Conservation (phyloP, 176 grass and related monocot genomes). For the Oryza glaberrima region DNA sequence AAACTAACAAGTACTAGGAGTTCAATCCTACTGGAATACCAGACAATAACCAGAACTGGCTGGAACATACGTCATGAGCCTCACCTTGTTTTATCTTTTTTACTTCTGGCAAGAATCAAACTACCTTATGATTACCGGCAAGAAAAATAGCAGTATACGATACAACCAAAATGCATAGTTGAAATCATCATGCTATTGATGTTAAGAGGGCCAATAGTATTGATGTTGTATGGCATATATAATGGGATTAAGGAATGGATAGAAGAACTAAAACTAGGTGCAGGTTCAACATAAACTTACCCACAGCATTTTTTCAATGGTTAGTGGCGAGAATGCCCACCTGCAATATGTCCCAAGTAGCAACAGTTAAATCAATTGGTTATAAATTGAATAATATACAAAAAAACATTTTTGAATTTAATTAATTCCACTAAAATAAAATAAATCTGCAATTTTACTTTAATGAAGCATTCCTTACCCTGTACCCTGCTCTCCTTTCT, state of each 20-base stretch:
- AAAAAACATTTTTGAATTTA: neutral
- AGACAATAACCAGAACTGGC: neutral
- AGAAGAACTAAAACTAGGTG: neutral
- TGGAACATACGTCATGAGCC: neutral
- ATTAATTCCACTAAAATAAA: conserved; percentile 5
- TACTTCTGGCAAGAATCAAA: neutral
- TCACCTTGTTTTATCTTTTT: neutral
- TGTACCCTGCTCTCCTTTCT: conserved; percentile 75
- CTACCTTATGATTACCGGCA: neutral
- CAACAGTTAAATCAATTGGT: neutral
- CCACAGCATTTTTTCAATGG: conserved; percentile 77
- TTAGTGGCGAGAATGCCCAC: conserved; percentile 93
- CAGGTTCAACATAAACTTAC: conserved; percentile 51
- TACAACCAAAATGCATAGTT: neutral
- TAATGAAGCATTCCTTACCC: conserved; percentile 56
- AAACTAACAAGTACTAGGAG: neutral
- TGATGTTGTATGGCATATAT: neutral
- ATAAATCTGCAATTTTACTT: neutral
- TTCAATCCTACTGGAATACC: neutral
- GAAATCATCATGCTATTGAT: neutral
- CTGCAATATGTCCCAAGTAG: conserved; percentile 49
- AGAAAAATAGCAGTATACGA: neutral
- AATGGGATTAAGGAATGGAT: neutral
- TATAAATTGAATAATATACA: conserved; percentile 33
- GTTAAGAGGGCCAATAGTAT: neutral